phyloP scores from a whole-genome alignment of 148 eudicot genomes.

The Vaccinium myrtillus region DNA sequence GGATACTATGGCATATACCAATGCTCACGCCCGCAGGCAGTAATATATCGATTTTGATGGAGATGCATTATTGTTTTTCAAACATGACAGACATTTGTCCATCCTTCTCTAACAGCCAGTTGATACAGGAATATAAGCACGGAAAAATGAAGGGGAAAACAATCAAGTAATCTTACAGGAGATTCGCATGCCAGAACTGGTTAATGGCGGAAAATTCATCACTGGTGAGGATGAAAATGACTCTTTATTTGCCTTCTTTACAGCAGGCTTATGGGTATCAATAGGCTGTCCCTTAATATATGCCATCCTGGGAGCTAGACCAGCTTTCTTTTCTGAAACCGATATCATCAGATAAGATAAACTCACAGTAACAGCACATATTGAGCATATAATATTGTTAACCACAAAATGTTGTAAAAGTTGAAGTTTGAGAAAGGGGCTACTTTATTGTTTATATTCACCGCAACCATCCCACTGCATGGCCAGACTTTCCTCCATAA shows the following conservation, averaged over 20 bases:
- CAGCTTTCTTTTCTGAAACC: neutral
- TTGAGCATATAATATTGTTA: neutral
- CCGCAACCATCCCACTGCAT: neutral
- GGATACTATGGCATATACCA: neutral
- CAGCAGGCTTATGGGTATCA: slow-evolving; percentile 3
- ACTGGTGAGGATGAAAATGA: neutral
- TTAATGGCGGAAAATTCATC: neutral
- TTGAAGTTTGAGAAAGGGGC: neutral
- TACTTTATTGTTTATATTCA: neutral
- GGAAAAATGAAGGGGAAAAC: neutral
- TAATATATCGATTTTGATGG: neutral
- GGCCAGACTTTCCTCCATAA: neutral
- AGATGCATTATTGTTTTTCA: neutral
- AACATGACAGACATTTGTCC: neutral
- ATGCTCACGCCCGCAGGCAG: neutral
- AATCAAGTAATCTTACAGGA: neutral
- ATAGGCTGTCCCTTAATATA: neutral
- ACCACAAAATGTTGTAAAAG: neutral
- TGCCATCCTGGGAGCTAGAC: neutral
- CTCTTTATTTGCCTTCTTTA: neutral
- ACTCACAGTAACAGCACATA: neutral
- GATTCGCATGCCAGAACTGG: neutral
- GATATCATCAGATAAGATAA: neutral
- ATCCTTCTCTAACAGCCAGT: neutral
- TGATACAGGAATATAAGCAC: neutral